Base-by-base conservation (phyloP, 805 yeast genomes). In the Kodamaea nitidulidarum region DNA sequence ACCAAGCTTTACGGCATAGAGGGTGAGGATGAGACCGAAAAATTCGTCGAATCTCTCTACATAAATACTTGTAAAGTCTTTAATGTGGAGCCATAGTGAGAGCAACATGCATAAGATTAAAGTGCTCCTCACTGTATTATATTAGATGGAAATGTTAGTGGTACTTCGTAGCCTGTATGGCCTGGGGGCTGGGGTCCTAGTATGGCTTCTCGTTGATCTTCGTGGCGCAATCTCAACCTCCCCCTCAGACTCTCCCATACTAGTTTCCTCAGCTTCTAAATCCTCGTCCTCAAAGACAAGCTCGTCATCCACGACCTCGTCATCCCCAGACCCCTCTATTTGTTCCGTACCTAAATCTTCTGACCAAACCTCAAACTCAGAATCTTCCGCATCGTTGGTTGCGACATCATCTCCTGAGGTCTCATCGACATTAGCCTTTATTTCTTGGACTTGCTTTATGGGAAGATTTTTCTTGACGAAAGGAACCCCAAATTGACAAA, bases 401-500 rank as follows among this genome's bases (percentile, higher is more conserved):
- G 20, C 30, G 7, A 6, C 24, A 7, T 35, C 38, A 4, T 26
- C 32, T 15, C 22, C 38, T 11, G 21, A 26, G 9, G 14, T 11
- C 8, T 35, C 38, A 4, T 25, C 38, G 8, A 4, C 9, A 11
- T 8, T 26, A 16, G 16, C 36, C 26, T 39, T 43, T 16, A 41
- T 42, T 27, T 43, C 37, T 29, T 32, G 37, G 16, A 38, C 29
- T 30, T 42, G 45, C 21, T 36, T 42, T n/a, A 43, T 44, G 15
- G 47, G 49, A 2, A 31, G 30, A 11, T 31, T 42, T 25, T 38
- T 45, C 26, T 39, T 41, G 16, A 36, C 36, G 22, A 38, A 26
- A 41, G 41, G 36, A 24, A 49, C 56, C 2, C 71, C 72, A 4
- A 74, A 73, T 39, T 51, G 52, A 45, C 74, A 69, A 2, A 56